Base-by-base conservation (phyloP, 148 eudicot genomes). In the Rhododendron simsii region DNA sequence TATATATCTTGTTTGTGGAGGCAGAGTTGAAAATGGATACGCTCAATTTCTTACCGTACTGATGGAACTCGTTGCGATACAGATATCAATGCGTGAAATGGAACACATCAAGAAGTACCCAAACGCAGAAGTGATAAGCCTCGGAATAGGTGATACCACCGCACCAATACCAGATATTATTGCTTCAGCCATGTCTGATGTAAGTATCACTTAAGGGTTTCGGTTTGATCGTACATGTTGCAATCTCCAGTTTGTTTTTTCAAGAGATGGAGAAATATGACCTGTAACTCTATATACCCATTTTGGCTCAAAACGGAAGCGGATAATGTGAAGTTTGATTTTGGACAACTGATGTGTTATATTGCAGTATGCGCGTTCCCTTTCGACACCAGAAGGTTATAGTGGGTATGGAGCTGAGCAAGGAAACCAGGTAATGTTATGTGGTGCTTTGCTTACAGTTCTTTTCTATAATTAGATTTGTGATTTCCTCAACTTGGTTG, bases 361-460 rank as follows among this genome's bases (percentile, higher is more conserved):
- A 55, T 89, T 86, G 83, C 91, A 96, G 99, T 92, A 82, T 85
- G 94, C 96, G 12, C 85, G 80, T 39, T 87, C 88, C 55, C 94
- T 96, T 83, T 89, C 96, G 10, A 96, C 99, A 0, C 86, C 35
- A 47, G 88, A 92, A 87, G 99, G 99, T 65, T 96, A 96, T 73
- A 87, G 77, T 47, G 99, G 99, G 8, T 96, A 95, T 81, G 99
- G 99, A 67, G 91, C 91, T 21, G 99, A 96, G 86, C 98, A 95
- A 91, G 99, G 99, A 75, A 90, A 93, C 85, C 74, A 78, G 91
- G 99, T 95, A 77, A 79, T 9, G 99, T 95, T 63, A 79, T 9
- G 13, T 51, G 20, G 12, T 78, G 83, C 51, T 50, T 61, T 3
- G 7, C 8, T 61, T 39, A 53, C 2, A 21, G 75, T 23, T 21